phyloP scores from a whole-genome alignment of 495 filamentous ascomycete species.

The Aspergillus incahuasiensis region DNA sequence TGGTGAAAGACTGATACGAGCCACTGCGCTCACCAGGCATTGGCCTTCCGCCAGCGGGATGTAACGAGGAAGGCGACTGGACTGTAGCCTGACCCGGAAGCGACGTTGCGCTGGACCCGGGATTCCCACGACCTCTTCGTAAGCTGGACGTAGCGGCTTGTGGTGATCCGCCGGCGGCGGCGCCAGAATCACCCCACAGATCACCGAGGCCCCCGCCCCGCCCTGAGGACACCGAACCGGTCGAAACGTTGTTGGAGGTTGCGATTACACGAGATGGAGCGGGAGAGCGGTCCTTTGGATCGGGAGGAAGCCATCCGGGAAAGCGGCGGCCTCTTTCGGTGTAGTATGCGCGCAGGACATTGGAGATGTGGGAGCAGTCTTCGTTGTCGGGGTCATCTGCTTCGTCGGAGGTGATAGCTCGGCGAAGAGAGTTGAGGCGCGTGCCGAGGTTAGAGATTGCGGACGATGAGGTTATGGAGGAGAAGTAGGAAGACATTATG shows the following conservation, averaged over 20 bases:
- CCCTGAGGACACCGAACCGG: constrained; percentile 28
- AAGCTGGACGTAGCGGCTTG: constrained; percentile 52
- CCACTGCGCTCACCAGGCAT: constrained; percentile 67
- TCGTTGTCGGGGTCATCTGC: constrained; percentile 74
- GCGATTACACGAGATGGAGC: constrained; percentile 49
- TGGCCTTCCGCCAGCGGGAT: constrained; percentile 49
- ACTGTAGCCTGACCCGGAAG: constrained; percentile 14
- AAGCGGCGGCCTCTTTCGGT: constrained; percentile 78
- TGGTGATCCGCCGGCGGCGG: constrained; percentile 30
- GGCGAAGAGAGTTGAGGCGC: constrained; percentile 74
- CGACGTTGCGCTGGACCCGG: constrained; percentile 12
- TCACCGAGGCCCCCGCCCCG: constrained; percentile 60
- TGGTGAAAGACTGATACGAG: constrained; percentile 54
- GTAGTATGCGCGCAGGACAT: constrained; percentile 94
- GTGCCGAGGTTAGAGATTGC: constrained; percentile 75
- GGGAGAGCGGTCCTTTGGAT: constrained; percentile 67
- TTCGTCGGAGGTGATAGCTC: constrained; percentile 73
- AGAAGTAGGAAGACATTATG: constrained; percentile 76
- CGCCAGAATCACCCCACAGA: constrained; percentile 71
- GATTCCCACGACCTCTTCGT: constrained; percentile 39
- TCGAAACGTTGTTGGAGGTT: constrained; percentile 41
- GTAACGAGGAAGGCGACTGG: constrained; percentile 22
- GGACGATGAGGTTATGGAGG: constrained; percentile 56
- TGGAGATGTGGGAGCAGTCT: constrained; percentile 91
- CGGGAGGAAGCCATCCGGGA: constrained; percentile 84